Conservation (phyloP, 2,329 filamentous ascomycete species). For the Leptographium lundbergii region DNA sequence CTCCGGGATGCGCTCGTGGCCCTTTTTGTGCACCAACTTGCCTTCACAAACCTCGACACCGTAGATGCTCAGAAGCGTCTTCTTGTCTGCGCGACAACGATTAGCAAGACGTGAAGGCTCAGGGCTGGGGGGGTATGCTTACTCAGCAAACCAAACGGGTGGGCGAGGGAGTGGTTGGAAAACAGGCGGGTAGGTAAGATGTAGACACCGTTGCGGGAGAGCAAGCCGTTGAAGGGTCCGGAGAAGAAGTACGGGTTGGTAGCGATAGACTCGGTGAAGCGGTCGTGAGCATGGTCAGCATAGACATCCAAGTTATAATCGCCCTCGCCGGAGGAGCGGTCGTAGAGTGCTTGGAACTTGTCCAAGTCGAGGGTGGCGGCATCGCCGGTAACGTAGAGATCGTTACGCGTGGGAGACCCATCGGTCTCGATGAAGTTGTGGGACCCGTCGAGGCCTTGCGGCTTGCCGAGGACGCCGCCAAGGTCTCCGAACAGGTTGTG, state of each 20-base stretch:
- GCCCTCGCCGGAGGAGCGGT: constrained; percentile 16
- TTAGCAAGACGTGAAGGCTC: background rate
- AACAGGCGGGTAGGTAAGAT: constrained; percentile 29
- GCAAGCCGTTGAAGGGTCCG: constrained; percentile 36
- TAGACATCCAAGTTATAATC: constrained; percentile 28
- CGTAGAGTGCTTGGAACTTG: constrained; percentile 35
- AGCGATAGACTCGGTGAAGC: constrained; percentile 32
- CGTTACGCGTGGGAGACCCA: constrained; percentile 36
- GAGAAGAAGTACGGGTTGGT: constrained; percentile 27
- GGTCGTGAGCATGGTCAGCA: constrained; percentile 27
- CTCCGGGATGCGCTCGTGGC: background rate
- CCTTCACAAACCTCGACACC: background rate
- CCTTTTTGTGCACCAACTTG: background rate
- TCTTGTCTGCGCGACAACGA: background rate
- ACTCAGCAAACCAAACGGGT: background rate
- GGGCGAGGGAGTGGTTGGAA: constrained; percentile 29
- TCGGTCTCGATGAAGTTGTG: constrained; percentile 45
- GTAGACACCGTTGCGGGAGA: constrained; percentile 35
- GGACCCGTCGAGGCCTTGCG: constrained; percentile 33
- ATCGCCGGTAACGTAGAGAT: constrained; percentile 38
- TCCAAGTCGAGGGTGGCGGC: constrained; percentile 37
- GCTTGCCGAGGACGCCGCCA: constrained; percentile 29
- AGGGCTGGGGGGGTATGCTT: background rate
- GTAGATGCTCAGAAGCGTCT: background rate
- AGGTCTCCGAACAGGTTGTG: constrained; percentile 23